These are phyloP conservation scores for Hydnum rufescens DNA, from an alignment of 768 basidiomycete species.

Conservation along the genomic window DNA sequence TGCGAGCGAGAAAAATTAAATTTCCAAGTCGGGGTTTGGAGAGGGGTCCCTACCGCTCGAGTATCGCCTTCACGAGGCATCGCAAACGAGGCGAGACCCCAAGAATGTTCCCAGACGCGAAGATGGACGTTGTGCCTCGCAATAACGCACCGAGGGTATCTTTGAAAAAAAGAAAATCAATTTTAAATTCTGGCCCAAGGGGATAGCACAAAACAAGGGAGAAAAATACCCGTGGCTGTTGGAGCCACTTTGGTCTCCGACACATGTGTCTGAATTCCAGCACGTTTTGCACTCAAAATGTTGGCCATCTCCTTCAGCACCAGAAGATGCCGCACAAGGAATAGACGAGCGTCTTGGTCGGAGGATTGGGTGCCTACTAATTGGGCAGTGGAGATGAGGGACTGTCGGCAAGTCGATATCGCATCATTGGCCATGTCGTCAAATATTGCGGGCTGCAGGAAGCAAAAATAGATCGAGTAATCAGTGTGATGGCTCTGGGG, in stretches of 20 bases:
- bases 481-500: background rate
- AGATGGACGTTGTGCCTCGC: slow-evolving; percentile 31
- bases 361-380: slow-evolving; percentile 31
- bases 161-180: no score
- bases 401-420: slow-evolving; percentile 59
- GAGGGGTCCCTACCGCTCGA: slow-evolving; percentile 13
- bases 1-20: slow-evolving; percentile 25
- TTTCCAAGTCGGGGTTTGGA: background rate
- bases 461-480: background rate
- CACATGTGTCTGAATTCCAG: slow-evolving; percentile 42
- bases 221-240: no score
- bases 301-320: slow-evolving; percentile 74
- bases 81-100: slow-evolving; percentile 30
- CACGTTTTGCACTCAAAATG: background rate
- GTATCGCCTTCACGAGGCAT: no score
- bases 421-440: slow-evolving; percentile 95
- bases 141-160: slow-evolving; percentile 41
- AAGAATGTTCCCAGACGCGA: slow-evolving; percentile 26
- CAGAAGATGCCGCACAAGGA: slow-evolving; percentile 76
- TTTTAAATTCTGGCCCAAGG: no score
- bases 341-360: slow-evolving; percentile 54
- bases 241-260: no score
- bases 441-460: slow-evolving; percentile 72
- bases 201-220: no score
- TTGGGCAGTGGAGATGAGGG: slow-evolving; percentile 55